phyloP scores from a whole-genome alignment of 225 moss, liverwort and hornwort species.

The Sphagnum tenellum region DNA sequence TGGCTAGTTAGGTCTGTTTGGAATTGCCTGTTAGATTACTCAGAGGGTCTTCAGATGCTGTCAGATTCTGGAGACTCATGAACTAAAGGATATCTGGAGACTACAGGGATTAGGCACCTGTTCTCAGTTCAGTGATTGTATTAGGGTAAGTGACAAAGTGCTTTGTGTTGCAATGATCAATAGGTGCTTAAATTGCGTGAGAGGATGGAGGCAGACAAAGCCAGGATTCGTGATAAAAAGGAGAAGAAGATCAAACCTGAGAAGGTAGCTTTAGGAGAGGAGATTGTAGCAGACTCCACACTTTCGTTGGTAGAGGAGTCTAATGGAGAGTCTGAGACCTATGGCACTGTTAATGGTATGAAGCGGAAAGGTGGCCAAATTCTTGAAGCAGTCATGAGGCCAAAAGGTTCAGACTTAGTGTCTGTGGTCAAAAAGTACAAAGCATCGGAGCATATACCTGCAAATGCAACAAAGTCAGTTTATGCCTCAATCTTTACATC shows the following conservation, averaged over 20 bases:
- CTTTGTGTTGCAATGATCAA: neutral
- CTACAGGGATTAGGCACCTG: too few species aligned
- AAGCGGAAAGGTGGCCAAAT: conserved; percentile 47
- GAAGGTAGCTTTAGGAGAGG: conserved; percentile 14
- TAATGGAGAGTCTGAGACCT: conserved; percentile 10
- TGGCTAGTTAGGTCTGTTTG: too few species aligned
- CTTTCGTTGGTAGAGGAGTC: conserved; percentile 12
- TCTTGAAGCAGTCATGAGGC: conserved; percentile 31
- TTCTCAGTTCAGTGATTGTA: too few species aligned
- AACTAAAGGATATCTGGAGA: too few species aligned
- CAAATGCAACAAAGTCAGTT: conserved; percentile 76
- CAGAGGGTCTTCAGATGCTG: neutral
- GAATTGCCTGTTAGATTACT: too few species aligned
- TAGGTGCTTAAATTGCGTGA: conserved; percentile 50
- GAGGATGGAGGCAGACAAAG: conserved; percentile 74
- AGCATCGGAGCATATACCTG: conserved; percentile 70
- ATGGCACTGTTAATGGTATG: neutral
- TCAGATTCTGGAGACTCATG: too few species aligned
- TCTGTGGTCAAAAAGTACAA: conserved; percentile 69
- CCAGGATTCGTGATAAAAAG: conserved; percentile 53
- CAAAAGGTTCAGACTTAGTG: conserved; percentile 83
- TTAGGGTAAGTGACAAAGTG: too few species aligned
- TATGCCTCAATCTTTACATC: conserved; percentile 96
- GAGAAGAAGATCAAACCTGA: conserved; percentile 50
- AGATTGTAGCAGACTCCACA: conserved; percentile 8